A percentile compares a stretch with the other conserved stretches of the same genome.
Conservation (phyloP, 345 rosid genomes). For the Adansonia digitata region DNA sequence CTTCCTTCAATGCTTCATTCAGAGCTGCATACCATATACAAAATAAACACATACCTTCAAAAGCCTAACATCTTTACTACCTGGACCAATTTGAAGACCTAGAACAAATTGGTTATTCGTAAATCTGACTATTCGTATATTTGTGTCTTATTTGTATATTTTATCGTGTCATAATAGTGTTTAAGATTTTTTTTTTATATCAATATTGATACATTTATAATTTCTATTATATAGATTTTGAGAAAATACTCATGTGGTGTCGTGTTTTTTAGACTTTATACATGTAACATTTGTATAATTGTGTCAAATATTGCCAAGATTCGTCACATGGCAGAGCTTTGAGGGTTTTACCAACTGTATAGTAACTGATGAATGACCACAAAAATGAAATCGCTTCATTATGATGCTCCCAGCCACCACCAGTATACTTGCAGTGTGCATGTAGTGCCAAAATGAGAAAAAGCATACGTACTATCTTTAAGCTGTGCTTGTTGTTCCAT, state of each 20-base stretch:
- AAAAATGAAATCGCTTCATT: neutral
- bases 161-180: too few species aligned
- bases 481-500: constrained; percentile 74
- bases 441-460: neutral
- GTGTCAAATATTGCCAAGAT: too few species aligned
- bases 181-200: too few species aligned
- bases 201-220: too few species aligned
- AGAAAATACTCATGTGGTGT: too few species aligned
- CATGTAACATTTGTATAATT: too few species aligned
- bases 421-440: neutral
- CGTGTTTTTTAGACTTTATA: too few species aligned
- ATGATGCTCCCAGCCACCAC: neutral
- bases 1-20: constrained; percentile 70
- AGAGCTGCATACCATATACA: constrained; percentile 46
- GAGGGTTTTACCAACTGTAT: too few species aligned
- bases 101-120: neutral
- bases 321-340: too few species aligned
- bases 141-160: too few species aligned
- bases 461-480: constrained; percentile 46
- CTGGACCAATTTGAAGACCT: neutral
- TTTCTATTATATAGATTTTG: too few species aligned
- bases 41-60: neutral
- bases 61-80: neutral
- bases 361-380: neutral
- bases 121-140: too few species aligned